Percentiles rank a stretch among this genome's conserved stretches.
phyloP scores from a whole-genome alignment of 345 rosid species.

The Gossypium raimondii region DNA sequence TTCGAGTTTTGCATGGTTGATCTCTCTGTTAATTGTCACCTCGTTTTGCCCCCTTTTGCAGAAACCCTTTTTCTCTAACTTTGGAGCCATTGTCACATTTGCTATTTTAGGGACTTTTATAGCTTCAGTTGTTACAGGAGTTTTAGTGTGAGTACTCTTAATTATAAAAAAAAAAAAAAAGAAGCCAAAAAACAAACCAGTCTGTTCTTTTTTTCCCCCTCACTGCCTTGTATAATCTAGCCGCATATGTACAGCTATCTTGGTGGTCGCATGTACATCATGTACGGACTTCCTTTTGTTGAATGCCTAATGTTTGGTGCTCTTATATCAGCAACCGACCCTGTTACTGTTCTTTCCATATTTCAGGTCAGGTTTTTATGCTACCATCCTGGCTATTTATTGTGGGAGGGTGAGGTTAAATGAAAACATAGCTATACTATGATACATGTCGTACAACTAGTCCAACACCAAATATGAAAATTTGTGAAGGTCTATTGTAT shows the following conservation, averaged over 20 bases:
- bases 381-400: constrained; percentile 3
- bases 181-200: too few species aligned
- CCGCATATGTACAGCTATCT: constrained; percentile 53
- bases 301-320: constrained; percentile 99
- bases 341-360: constrained; percentile 95
- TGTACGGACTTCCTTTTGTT: constrained; percentile 83
- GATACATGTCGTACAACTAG: not conserved
- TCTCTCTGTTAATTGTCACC: constrained; percentile 5
- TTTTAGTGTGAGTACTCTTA: constrained; percentile 67
- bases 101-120: constrained; percentile 84
- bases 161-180: not conserved
- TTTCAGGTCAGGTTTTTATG: constrained; percentile 58
- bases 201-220: not conserved
- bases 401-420: not conserved
- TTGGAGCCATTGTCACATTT: constrained; percentile 96
- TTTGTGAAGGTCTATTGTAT: not conserved
- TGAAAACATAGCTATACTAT: not conserved
- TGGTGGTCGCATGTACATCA: constrained; percentile 77
- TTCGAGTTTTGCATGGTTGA: not conserved
- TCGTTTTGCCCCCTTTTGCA: constrained; percentile 23
- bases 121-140: constrained; percentile 79
- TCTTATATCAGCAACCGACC: constrained; percentile 99
- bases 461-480: not conserved
- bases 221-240: not conserved
- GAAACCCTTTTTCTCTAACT: constrained; percentile 97